Percentiles rank a stretch among this genome's conserved stretches.
Evolutionary conservation across 1,284 basidiomycete genomes (phyloP).

Genomic region (Trametes pubescens): DNA sequence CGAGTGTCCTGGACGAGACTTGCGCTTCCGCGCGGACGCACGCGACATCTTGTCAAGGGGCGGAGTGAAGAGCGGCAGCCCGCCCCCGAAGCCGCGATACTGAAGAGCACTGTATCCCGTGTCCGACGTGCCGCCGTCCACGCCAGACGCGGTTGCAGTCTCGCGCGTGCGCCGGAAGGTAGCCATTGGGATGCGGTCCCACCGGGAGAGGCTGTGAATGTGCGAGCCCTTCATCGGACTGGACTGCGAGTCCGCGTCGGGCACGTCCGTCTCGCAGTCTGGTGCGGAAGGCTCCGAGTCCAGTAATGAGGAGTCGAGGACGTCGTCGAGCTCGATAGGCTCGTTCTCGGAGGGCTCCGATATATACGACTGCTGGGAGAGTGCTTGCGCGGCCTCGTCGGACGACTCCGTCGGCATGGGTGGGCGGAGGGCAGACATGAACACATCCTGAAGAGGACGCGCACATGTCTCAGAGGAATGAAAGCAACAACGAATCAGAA

Average conservation of each 20-base stretch:
- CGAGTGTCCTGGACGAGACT: slow-evolving; percentile 39
- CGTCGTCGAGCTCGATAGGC: slow-evolving; percentile 78
- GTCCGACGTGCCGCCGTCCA: slow-evolving; percentile 47
- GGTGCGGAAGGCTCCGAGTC: slow-evolving; percentile 55
- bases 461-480: slow-evolving; percentile 4
- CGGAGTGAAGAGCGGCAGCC: slow-evolving; percentile 47
- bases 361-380: slow-evolving; percentile 34
- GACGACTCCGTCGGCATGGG: slow-evolving; percentile 37
- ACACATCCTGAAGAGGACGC: slow-evolving; percentile 14
- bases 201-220: slow-evolving; percentile 58
- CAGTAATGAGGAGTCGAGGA: slow-evolving; percentile 78
- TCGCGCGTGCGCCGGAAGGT: slow-evolving; percentile 76
- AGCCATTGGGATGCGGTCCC: slow-evolving; percentile 78
- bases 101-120: slow-evolving; percentile 43
- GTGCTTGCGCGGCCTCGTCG: slow-evolving; percentile 40
- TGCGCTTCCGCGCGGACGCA: slow-evolving; percentile 35
- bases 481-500: neutral
- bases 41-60: slow-evolving; percentile 38
- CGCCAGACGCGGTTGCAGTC: slow-evolving; percentile 40
- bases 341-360: slow-evolving; percentile 51
- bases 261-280: slow-evolving; percentile 33
- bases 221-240: slow-evolving; percentile 36
- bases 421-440: slow-evolving; percentile 19
- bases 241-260: slow-evolving; percentile 26
- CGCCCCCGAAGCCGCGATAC: slow-evolving; percentile 41